These are phyloP conservation scores for Fraxinus anomala DNA, from an alignment of 257 asterid species.

Conservation along the genomic window DNA sequence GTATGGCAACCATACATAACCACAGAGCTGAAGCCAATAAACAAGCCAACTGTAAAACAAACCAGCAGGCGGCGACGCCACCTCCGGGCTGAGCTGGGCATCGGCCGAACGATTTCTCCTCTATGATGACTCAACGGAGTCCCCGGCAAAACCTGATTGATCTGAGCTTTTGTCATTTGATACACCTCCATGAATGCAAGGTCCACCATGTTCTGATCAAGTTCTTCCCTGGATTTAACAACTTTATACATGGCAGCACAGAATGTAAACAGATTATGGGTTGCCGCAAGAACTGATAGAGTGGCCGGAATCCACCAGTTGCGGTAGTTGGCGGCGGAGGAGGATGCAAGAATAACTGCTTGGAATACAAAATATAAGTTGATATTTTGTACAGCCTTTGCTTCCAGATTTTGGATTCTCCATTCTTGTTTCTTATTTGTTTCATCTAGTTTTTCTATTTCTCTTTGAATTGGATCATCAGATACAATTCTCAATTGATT, in stretches of 20 bases:
- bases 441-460: constrained; percentile 32
- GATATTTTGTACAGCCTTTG: constrained; percentile 49
- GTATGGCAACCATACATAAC: constrained; percentile 47
- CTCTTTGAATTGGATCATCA: constrained; percentile 31
- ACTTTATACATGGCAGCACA: constrained; percentile 25
- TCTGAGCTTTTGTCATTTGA: constrained; percentile 27
- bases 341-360: constrained; percentile 49
- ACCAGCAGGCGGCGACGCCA: constrained; percentile 36
- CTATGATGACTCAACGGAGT: constrained; percentile 23
- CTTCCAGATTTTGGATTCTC: constrained; percentile 38
- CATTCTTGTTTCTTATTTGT: constrained; percentile 42
- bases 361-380: constrained; percentile 57
- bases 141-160: constrained; percentile 43
- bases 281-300: constrained; percentile 48
- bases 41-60: constrained; percentile 30
- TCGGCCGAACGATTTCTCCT: constrained; percentile 39
- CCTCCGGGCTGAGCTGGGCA: constrained; percentile 6
- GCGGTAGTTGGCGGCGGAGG: constrained; percentile 36
- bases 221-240: constrained; percentile 38
- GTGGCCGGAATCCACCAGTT: constrained; percentile 55
- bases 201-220: constrained; percentile 45
- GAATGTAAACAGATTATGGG: constrained; percentile 38
- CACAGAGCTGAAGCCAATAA: constrained; percentile 42
- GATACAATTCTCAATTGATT: constrained; percentile 14
- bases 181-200: constrained; percentile 38